A percentile compares a stretch with the other conserved stretches of the same genome.
phyloP scores from a whole-genome alignment of 2,329 filamentous ascomycete species.

The Zopfia rhizophila region DNA sequence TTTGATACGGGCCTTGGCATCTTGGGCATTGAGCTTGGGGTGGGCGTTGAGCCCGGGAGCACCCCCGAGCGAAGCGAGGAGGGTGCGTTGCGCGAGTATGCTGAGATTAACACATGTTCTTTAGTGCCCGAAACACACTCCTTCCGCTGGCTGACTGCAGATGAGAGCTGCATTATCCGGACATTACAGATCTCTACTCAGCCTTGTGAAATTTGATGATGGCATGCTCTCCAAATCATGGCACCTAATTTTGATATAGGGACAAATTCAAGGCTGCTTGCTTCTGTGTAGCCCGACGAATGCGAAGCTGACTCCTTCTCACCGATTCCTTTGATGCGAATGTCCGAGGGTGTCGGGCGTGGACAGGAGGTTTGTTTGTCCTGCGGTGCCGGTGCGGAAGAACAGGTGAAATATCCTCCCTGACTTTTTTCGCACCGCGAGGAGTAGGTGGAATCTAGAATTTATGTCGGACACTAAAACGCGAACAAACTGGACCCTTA shows the following conservation, averaged over 20 bases:
- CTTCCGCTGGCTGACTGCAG: constrained; percentile 41
- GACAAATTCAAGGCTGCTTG: constrained; percentile 4
- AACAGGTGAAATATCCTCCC: constrained; percentile 11
- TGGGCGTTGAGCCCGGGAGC: no score
- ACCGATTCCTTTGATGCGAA: constrained; percentile 13
- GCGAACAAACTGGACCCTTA: constrained; percentile 36
- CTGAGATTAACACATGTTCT: no score
- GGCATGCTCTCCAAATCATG: no score
- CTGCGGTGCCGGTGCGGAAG: not conserved
- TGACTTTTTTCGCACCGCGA: constrained; percentile 5
- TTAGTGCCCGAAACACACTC: constrained; percentile 18
- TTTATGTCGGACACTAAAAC: constrained; percentile 31
- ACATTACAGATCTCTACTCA: constrained; percentile 39
- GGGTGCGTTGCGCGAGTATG: no score
- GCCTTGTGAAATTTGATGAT: constrained; percentile 30
- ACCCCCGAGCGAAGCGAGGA: no score
- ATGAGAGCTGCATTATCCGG: constrained; percentile 25
- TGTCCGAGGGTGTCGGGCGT: constrained; percentile 8
- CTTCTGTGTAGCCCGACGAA: not conserved
- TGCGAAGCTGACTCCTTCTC: constrained; percentile 3
- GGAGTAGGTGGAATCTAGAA: constrained; percentile 36
- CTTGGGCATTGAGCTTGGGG: no score
- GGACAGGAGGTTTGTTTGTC: not conserved
- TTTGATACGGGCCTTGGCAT: no score
- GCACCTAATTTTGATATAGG: constrained; percentile 5